Conservation (phyloP, 306 rosid species). For the Medicago truncatula region DNA sequence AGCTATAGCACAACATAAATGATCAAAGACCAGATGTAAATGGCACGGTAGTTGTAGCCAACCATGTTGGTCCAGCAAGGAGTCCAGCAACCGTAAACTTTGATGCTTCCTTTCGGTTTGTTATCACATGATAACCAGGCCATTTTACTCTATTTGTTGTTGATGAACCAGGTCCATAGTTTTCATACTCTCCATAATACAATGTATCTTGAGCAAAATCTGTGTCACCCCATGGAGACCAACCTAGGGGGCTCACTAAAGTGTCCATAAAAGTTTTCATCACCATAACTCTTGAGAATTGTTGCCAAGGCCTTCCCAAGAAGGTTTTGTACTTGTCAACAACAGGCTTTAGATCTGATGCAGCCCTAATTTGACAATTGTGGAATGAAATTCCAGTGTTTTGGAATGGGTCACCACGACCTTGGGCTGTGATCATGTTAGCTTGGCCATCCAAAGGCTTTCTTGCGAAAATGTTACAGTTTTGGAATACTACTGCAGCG, state of each 20-base stretch:
- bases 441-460: constrained; percentile 78
- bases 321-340: constrained; percentile 47
- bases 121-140: constrained; percentile 72
- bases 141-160: constrained; percentile 60
- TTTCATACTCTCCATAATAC: constrained; percentile 69
- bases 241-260: constrained; percentile 70
- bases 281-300: constrained; percentile 62
- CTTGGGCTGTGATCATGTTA: constrained; percentile 90
- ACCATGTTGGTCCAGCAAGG: constrained; percentile 71
- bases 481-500: constrained; percentile 81
- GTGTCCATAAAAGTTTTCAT: constrained; percentile 63
- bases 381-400: constrained; percentile 72
- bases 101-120: constrained; percentile 51
- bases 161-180: constrained; percentile 71
- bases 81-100: constrained; percentile 61
- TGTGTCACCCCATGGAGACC: constrained; percentile 66
- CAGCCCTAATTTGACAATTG: constrained; percentile 64
- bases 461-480: constrained; percentile 58
- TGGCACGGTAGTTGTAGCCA: constrained; percentile 73
- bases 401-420: constrained; percentile 76
- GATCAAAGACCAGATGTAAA: constrained; percentile 55
- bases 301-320: constrained; percentile 90
- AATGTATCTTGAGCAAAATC: constrained; percentile 56
- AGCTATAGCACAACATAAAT: background rate
- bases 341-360: constrained; percentile 60